Percentiles rank a stretch among this genome's conserved stretches.
Conservation (phyloP, 2,329 filamentous ascomycete species). For the Esteya vermicola region DNA sequence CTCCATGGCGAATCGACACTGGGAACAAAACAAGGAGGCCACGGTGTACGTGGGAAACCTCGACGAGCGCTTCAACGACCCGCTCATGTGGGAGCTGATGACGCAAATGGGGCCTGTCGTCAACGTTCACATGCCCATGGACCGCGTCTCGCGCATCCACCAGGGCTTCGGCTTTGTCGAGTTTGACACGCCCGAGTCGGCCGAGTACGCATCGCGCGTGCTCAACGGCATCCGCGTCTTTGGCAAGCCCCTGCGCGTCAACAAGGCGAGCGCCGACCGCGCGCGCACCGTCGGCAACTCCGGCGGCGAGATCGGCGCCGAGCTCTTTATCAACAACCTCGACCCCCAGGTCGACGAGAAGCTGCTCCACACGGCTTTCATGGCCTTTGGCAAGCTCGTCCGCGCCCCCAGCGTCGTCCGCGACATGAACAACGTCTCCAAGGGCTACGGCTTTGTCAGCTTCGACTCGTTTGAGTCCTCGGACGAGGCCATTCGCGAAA, state of each 20-base stretch:
- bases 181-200: constrained; percentile 88
- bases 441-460: constrained; percentile 93
- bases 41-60: constrained; percentile 98
- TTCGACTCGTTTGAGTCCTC: constrained; percentile 89
- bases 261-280: constrained; percentile 86
- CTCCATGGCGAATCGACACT: constrained; percentile 21
- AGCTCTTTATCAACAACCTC: constrained; percentile 93
- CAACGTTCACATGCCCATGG: constrained; percentile 96
- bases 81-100: constrained; percentile 94
- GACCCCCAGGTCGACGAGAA: constrained; percentile 93
- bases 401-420: constrained; percentile 81
- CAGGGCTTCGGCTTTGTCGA: constrained; percentile 99
- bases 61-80: constrained; percentile 86
- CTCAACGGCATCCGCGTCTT: constrained; percentile 93
- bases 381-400: constrained; percentile 76
- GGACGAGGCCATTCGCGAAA: constrained; percentile 78
- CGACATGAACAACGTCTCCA: constrained; percentile 76
- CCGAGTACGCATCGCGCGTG: constrained; percentile 89
- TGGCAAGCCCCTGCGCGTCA: constrained; percentile 90
- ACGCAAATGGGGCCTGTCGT: constrained; percentile 93
- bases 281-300: constrained; percentile 82
- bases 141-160: constrained; percentile 90
- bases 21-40: constrained; percentile 96
- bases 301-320: constrained; percentile 89
- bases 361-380: constrained; percentile 86